A percentile compares a stretch with the other conserved stretches of the same genome.
Evolutionary conservation across 306 rosid species (phyloP).

Genomic region (Malus fusca): DNA sequence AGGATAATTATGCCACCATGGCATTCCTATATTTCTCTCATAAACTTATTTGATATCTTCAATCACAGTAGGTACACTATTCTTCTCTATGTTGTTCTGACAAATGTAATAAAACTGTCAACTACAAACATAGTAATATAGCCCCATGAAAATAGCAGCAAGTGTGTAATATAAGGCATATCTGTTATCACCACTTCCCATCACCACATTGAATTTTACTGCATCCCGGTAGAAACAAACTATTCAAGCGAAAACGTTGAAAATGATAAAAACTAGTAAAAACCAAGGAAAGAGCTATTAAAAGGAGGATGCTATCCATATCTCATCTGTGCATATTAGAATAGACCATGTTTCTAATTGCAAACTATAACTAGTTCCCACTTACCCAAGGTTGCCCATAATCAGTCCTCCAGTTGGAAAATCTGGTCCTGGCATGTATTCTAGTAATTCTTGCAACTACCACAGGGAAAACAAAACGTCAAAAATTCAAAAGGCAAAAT

Average conservation of each 20-base stretch:
- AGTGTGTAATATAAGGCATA: background rate
- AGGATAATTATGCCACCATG: background rate
- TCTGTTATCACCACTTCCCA: background rate
- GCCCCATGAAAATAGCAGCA: background rate
- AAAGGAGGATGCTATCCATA: background rate
- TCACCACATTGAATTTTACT: background rate
- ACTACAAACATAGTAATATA: background rate
- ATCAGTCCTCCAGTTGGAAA: slow-evolving; percentile 98
- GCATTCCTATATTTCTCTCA: background rate
- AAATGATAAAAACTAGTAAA: background rate
- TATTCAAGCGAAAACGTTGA: background rate
- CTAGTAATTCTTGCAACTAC: slow-evolving; percentile 93
- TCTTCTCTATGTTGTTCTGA: background rate
- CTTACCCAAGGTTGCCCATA: slow-evolving; percentile 96
- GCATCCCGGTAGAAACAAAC: background rate
- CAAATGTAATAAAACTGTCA: background rate
- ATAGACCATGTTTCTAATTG: background rate
- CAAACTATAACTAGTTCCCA: background rate
- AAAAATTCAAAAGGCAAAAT: background rate
- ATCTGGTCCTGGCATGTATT: slow-evolving; percentile 99
- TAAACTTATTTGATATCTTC: background rate
- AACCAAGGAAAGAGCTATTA: background rate
- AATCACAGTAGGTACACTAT: background rate
- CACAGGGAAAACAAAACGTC: slow-evolving; percentile 23
- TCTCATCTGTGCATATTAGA: background rate